Evolutionary conservation across 371 early-diverging fungal species (phyloP).

Genomic region (Mucor irregularis): DNA sequence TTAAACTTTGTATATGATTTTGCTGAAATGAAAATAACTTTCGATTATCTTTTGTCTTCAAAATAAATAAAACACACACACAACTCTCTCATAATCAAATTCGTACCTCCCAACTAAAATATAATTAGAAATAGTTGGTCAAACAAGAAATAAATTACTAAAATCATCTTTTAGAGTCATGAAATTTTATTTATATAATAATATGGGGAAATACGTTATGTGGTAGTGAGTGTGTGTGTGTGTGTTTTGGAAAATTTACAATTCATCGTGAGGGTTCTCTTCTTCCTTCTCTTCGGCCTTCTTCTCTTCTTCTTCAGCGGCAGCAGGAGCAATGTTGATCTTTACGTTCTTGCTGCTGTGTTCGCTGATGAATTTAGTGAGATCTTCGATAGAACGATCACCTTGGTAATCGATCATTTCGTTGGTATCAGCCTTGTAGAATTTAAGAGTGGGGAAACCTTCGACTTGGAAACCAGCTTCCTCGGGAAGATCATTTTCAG

Average conservation of each 20-base stretch:
- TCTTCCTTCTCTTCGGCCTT: conserved; percentile 38
- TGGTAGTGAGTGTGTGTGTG: background rate
- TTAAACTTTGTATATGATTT: too few species aligned
- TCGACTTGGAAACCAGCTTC: conserved; percentile 67
- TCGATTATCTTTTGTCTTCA: too few species aligned
- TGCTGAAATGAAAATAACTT: too few species aligned
- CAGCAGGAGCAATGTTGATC: conserved; percentile 11
- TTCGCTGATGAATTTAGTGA: conserved; percentile 75
- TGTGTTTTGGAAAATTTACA: conserved; percentile 44
- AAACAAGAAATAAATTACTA: too few species aligned
- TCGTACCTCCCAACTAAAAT: too few species aligned
- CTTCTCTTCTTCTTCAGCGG: conserved; percentile 21
- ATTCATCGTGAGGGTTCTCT: conserved; percentile 62
- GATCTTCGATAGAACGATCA: conserved; percentile 75
- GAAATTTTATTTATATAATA: background rate
- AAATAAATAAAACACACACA: too few species aligned
- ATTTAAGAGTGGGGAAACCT: conserved; percentile 96
- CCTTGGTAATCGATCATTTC: conserved; percentile 84
- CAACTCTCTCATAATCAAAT: too few species aligned
- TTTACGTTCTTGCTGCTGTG: conserved; percentile 54
- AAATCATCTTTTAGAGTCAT: too few species aligned
- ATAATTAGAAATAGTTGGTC: too few species aligned
- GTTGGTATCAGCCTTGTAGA: conserved; percentile 87
- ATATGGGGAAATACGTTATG: background rate
- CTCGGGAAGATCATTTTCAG: conserved; percentile 92